Evolutionary conservation across 345 rosid species (phyloP).

Genomic region (Melaleuca quinquenervia): DNA sequence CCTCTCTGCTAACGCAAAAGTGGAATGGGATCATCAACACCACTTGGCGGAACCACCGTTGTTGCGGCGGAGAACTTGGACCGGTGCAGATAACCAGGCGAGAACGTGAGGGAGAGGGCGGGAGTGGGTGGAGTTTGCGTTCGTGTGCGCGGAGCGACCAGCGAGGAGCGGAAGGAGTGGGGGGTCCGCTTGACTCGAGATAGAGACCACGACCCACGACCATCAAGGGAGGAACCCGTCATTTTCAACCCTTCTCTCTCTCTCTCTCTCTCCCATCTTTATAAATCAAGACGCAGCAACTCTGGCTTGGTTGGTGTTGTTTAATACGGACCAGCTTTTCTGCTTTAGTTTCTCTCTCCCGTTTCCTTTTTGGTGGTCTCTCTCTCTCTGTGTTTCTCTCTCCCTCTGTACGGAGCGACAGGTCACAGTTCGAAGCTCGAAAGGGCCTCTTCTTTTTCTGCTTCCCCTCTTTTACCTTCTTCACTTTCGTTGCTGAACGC

Average conservation of each 20-base stretch:
- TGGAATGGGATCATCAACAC: too few species aligned
- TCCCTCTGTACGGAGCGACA: neutral
- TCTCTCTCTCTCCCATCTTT: neutral
- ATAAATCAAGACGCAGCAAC: neutral
- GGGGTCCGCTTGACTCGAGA: neutral
- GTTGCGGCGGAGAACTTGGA: too few species aligned
- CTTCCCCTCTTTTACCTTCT: neutral
- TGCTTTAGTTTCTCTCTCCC: neutral
- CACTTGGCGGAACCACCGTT: too few species aligned
- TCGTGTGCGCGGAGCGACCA: neutral
- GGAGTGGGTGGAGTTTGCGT: neutral
- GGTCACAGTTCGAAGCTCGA: neutral
- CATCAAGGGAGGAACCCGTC: neutral
- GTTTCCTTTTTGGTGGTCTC: neutral
- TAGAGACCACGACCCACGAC: neutral
- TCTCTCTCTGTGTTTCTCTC: neutral
- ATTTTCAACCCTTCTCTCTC: neutral
- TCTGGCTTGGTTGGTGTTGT: neutral
- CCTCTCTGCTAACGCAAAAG: too few species aligned
- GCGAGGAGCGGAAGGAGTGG: neutral
- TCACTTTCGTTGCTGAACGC: neutral
- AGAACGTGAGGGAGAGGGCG: neutral
- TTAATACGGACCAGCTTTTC: neutral
- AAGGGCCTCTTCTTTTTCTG: neutral
- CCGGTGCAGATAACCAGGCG: too few species aligned